phyloP scores from a whole-genome alignment of 768 basidiomycete genomes.

The Tubosaeta sp. region DNA sequence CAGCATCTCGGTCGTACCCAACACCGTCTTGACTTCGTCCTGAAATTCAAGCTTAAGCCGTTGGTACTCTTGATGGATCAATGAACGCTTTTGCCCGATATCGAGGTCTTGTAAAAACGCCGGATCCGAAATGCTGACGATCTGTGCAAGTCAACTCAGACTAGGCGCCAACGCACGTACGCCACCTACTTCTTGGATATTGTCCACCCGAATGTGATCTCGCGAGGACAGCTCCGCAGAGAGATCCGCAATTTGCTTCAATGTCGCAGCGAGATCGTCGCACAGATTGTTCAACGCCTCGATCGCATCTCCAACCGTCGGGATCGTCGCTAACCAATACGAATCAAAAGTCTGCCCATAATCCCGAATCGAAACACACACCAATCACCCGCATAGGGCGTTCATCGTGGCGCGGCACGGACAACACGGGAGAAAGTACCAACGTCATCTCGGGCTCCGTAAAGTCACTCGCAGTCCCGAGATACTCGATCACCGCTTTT shows the following conservation, averaged over 20 bases:
- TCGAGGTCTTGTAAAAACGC: slow-evolving; percentile 64
- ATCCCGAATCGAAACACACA: slow-evolving; percentile 25
- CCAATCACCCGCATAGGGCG: slow-evolving; percentile 54
- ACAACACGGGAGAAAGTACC: slow-evolving; percentile 64
- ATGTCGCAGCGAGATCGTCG: slow-evolving; percentile 52
- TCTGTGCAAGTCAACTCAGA: slow-evolving; percentile 28
- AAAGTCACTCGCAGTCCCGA: slow-evolving; percentile 69
- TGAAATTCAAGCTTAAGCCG: slow-evolving; percentile 38
- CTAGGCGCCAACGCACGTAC: neutral
- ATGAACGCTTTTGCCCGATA: slow-evolving; percentile 59
- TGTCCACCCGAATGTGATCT: slow-evolving; percentile 67
- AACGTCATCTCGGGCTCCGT: slow-evolving; percentile 75
- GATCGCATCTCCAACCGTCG: slow-evolving; percentile 70
- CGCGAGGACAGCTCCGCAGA: slow-evolving; percentile 67
- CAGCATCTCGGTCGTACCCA: slow-evolving; percentile 76
- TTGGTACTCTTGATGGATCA: slow-evolving; percentile 62
- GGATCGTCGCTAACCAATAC: slow-evolving; percentile 54
- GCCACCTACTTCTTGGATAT: slow-evolving; percentile 60
- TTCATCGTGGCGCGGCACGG: slow-evolving; percentile 55
- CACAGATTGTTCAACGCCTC: slow-evolving; percentile 62
- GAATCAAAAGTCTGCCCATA: neutral
- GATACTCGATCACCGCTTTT: slow-evolving; percentile 60
- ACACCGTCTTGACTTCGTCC: slow-evolving; percentile 47
- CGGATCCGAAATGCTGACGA: slow-evolving; percentile 48
- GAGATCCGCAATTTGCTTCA: slow-evolving; percentile 66